phyloP scores from a whole-genome alignment of 768 basidiomycete species.

The Tylopilus plumbeoviolaceoides region DNA sequence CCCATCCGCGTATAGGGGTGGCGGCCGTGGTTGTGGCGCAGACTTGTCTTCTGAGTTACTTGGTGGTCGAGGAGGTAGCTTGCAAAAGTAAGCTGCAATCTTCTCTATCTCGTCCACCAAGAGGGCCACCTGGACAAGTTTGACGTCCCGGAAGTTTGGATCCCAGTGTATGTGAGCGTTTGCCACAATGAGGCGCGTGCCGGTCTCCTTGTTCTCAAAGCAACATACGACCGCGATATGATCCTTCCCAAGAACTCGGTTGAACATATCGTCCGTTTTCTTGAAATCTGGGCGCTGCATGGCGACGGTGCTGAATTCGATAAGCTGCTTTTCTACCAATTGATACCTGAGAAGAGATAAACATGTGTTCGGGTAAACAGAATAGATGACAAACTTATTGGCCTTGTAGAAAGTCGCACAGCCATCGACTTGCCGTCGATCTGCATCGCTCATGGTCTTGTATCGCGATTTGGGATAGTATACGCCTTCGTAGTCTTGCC shows the following conservation, averaged over 20 bases:
- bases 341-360: conserved; percentile 58
- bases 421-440: conserved; percentile 88
- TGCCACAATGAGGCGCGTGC: conserved; percentile 82
- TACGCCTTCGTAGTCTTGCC: conserved; percentile 84
- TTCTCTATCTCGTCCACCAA: conserved; percentile 92
- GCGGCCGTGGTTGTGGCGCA: conserved; percentile 38
- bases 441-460: conserved; percentile 86
- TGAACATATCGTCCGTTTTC: conserved; percentile 99
- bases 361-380: background rate
- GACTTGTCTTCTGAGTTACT: conserved; percentile 26
- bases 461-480: conserved; percentile 91
- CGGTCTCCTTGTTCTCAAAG: conserved; percentile 83
- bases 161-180: conserved; percentile 96
- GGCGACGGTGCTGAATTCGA: conserved; percentile 91
- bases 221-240: conserved; percentile 86
- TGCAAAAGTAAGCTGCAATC: conserved; percentile 79
- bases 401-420: conserved; percentile 95
- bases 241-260: conserved; percentile 92
- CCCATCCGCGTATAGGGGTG: conserved; percentile 76
- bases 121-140: conserved; percentile 92
- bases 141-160: conserved; percentile 89
- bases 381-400: conserved; percentile 58
- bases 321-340: conserved; percentile 87
- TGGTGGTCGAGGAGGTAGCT: conserved; percentile 66
- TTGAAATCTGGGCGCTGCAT: conserved; percentile 93